Conservation (phyloP, 768 basidiomycete species). For the Lyophyllum semitale region DNA sequence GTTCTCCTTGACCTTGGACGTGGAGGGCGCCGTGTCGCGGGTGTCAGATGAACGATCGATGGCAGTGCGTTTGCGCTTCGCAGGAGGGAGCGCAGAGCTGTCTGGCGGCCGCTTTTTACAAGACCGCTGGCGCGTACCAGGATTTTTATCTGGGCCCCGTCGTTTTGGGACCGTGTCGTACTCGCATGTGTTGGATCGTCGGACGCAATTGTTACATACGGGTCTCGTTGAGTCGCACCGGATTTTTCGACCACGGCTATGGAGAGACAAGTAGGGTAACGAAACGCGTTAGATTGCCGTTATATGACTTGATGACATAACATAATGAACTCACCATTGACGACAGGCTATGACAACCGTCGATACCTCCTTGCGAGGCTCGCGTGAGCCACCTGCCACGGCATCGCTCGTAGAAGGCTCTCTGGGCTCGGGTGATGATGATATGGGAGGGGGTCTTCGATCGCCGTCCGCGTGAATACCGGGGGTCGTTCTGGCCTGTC, state of each 20-base stretch:
- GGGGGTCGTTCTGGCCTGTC: constrained; percentile 30
- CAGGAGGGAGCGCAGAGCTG: constrained; percentile 47
- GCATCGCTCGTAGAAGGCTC: constrained; percentile 33
- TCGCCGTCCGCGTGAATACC: constrained; percentile 31
- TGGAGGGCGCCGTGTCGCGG: constrained; percentile 31
- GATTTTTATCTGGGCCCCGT: constrained; percentile 83
- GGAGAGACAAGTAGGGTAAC: constrained; percentile 31
- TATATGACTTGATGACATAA: constrained; percentile 42
- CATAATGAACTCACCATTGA: constrained; percentile 64
- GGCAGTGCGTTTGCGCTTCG: constrained; percentile 53
- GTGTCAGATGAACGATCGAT: constrained; percentile 30
- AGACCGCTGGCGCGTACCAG: constrained; percentile 79
- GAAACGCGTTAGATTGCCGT: constrained; percentile 35
- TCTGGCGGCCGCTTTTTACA: constrained; percentile 80
- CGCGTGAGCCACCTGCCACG: constrained; percentile 33
- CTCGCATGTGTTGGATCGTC: constrained; percentile 75
- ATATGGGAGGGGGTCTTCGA: constrained; percentile 31
- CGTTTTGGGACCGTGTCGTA: constrained; percentile 83
- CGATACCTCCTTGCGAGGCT: constrained; percentile 58
- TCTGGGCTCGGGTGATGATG: constrained; percentile 33
- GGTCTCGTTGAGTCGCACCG: constrained; percentile 85
- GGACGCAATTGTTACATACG: constrained; percentile 79
- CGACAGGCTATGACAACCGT: constrained; percentile 81
- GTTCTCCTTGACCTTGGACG: constrained; percentile 41
- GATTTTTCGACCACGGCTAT: constrained; percentile 82